A percentile compares a stretch with the other conserved stretches of the same genome.
phyloP scores from a whole-genome alignment of 176 grass and related monocot species.

The Musa beccarii region DNA sequence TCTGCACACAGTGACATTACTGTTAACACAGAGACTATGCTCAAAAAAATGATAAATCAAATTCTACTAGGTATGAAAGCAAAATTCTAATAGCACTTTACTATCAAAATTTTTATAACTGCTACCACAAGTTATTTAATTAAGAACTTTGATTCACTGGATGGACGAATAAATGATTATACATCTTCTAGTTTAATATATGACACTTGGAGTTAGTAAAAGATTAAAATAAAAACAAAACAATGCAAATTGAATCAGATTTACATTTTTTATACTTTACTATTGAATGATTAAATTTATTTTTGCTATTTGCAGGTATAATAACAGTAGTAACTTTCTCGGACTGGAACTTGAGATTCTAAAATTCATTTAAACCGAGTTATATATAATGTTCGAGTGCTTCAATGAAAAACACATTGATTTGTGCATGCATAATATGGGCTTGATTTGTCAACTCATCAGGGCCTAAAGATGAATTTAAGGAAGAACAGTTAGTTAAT shows the following conservation, averaged over 20 bases:
- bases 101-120: neutral
- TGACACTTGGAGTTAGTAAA: neutral
- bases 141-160: neutral
- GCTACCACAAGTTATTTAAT: neutral
- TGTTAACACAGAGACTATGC: conserved; percentile 4
- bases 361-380: too few species aligned
- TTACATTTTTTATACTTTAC: too few species aligned
- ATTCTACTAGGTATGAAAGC: neutral
- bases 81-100: conserved; percentile 9
- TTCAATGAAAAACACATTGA: too few species aligned
- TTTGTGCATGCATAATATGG: too few species aligned
- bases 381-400: too few species aligned
- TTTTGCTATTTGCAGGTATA: too few species aligned
- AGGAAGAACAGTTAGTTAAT: too few species aligned
- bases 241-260: neutral
- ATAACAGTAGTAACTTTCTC: too few species aligned
- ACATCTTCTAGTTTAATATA: conserved; percentile 17
- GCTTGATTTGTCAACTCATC: too few species aligned
- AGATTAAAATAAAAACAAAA: neutral
- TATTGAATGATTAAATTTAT: too few species aligned
- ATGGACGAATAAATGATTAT: conserved; percentile 3
- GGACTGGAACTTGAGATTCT: too few species aligned
- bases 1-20: conserved; percentile 37
- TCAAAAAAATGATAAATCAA: conserved; percentile 6
- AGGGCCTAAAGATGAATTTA: too few species aligned